phyloP scores from a whole-genome alignment of 2,329 filamentous ascomycete genomes.

The Xylariaceae sp. region DNA sequence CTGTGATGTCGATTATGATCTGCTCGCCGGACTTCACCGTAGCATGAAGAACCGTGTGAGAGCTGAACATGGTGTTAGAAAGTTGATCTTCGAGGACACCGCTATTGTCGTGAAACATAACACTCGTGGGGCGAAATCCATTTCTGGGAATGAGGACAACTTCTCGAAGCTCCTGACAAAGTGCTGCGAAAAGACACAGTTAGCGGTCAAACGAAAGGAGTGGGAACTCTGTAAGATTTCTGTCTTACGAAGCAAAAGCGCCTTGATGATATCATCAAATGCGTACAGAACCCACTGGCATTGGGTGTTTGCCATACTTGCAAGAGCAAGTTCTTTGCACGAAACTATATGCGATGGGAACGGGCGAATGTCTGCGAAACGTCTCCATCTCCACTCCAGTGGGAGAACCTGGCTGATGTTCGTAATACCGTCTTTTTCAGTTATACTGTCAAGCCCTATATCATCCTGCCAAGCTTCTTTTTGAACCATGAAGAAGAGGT shows the following conservation, averaged over 20 bases:
- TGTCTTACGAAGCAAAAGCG: slow-evolving; percentile 6
- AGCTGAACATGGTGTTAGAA: slow-evolving; percentile 3
- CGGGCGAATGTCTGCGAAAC: slow-evolving; percentile 1
- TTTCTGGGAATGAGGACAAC: slow-evolving; percentile 8
- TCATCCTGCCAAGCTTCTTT: slow-evolving; percentile 5
- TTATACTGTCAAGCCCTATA: background rate
- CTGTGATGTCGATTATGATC: slow-evolving; percentile 6
- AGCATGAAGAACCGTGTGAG: slow-evolving; percentile 5
- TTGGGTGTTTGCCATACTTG: slow-evolving; percentile 3
- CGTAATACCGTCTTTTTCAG: slow-evolving; percentile 7
- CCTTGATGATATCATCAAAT: slow-evolving; percentile 1
- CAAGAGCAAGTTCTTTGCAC: slow-evolving; percentile 10
- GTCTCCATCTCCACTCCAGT: background rate
- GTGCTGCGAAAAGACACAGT: slow-evolving; percentile 2
- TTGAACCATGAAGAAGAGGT: slow-evolving; percentile 9
- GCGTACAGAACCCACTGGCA: slow-evolving; percentile 2
- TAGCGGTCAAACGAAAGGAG: background rate
- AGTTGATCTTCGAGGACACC: too few relatives aligned
- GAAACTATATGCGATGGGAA: slow-evolving; percentile 4
- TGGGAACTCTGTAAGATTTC: background rate
- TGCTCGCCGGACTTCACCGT: slow-evolving; percentile 11
- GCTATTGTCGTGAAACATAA: background rate
- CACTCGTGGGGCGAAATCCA: slow-evolving; percentile 6
- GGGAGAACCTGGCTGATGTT: background rate
- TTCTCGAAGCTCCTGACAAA: slow-evolving; percentile 5